Base-by-base conservation (phyloP, 2,329 filamentous ascomycete species). In the Fusarium equiseti region DNA sequence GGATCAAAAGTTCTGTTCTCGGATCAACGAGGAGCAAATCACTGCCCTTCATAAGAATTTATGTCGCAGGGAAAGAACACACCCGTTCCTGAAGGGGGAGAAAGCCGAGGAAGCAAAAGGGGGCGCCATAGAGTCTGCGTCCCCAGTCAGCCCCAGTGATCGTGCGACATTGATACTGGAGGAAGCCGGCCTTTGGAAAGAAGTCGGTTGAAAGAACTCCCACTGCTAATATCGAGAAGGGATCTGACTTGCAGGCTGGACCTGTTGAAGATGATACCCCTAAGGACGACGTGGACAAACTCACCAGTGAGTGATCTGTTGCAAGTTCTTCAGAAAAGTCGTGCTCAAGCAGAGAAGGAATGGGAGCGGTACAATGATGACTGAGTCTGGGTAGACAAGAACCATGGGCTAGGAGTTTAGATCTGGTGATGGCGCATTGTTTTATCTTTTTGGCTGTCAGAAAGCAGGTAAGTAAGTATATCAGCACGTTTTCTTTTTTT, bases 61-160 rank as follows among this genome's bases (percentile, higher is more conserved):
- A 11, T 71, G 67, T n/a, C 32, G 32, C 12, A 70, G 63, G 35
- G 22, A 64, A 8, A 56, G 51, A 27, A 40, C 3, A 6, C 12
- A 43, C 4, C 57, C 62, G 6, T 63, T 43, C n/a, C 20, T 51
- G 5, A 10, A n/a, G 35, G 6, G 10, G 10, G 18, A 38, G 35
- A 38, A 10, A n/a, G 35, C 35, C 18, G 35, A 38, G 10, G 13
- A 27, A 24, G 16, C 9, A 27, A 45, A 32, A 35, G 15, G 35
- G 16, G 11, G 26, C 2, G 4, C 12, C 8, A 11, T 52, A n/a
- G 40, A 63, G 26, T 22, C 24, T 26, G 42, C 55, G 13, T 20
- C 27, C 22, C 35, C 44, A n/a, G 26, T 24, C 26, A 24, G 43
- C 8, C 26, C 35, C 15, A 20, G 24, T n/a, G 31, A 24, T 6